Base-by-base conservation (phyloP, 1,139 yeast genomes). In the Scheffersomyces segobiensis region DNA sequence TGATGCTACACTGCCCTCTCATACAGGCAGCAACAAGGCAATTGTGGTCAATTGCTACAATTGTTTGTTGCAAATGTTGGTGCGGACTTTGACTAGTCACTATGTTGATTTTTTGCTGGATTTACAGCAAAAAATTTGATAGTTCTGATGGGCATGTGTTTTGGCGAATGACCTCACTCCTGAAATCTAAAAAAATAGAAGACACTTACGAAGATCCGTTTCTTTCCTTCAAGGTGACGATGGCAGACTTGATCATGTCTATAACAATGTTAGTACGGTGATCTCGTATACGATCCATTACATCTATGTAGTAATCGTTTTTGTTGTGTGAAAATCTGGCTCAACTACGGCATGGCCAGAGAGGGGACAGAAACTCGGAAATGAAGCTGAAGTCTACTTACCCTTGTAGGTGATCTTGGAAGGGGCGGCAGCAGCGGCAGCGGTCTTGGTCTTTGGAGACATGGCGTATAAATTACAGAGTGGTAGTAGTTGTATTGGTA, bases 231-330 rank as follows among this genome's bases (percentile, higher is more conserved):
- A 91, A 83, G 49, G 88, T 78, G 54, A 82, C 72, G 64, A 92
- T 81, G 57, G 96, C 97, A 61, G 89, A 86, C 68, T 84, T 84
- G 73, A 92, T 90, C 87, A 91, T 83, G 60, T 90, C 97, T 87
- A 69, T 52, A 49, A 57, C 53, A 59, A 55, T 3, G 69, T 67
- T 67, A 69, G 69, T 65, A 63, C 53, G 50, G 17, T 18, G 8
- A 53, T 21, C 50, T 48, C 10, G 4, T 20, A 48, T 48, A 7
- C 42, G 17, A 32, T 32, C 42, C 42, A 32, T 12, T 20, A 53
- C 18, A 39, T 49, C 21, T 46, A 50, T 46, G 49, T 24, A 49
- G 52, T 24, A 21, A 42, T 39, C 17, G 26, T 48, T 52, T 52
- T 39, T 19, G 20, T 53, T 46, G 53, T 49, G n/a, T 22, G n/a